phyloP scores from a whole-genome alignment of 495 filamentous ascomycete species.

The Hyaloscypha finlandica region DNA sequence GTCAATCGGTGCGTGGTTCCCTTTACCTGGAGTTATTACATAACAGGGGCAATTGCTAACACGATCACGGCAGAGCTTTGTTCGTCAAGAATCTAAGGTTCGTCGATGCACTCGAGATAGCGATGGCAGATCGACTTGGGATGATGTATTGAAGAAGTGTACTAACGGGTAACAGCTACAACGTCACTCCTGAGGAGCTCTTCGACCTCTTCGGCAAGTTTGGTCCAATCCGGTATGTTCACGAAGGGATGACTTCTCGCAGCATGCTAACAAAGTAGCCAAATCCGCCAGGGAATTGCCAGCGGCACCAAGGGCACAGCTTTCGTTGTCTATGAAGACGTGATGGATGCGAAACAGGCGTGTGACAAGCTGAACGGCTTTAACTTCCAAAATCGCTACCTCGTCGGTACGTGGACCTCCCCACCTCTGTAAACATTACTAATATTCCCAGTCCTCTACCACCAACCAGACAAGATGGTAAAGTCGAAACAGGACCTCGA shows the following conservation, averaged over 20 bases:
- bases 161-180: constrained; percentile 64
- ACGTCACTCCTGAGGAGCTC: constrained; percentile 90
- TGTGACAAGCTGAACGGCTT: constrained; percentile 99
- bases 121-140: constrained; percentile 10
- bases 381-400: constrained; percentile 99
- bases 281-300: constrained; percentile 97
- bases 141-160: not conserved
- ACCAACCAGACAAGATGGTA: constrained; percentile 95
- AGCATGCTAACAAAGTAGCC: constrained; percentile 50
- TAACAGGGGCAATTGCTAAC: constrained; percentile 28
- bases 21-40: constrained; percentile 18
- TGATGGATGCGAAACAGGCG: constrained; percentile 97
- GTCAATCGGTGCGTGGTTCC: constrained; percentile 77
- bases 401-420: constrained; percentile 76
- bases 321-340: constrained; percentile 99
- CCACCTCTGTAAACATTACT: not conserved
- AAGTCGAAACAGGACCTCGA: constrained; percentile 92
- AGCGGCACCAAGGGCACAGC: constrained; percentile 97
- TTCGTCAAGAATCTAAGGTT: constrained; percentile 98
- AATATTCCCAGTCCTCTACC: constrained; percentile 75
- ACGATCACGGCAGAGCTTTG: constrained; percentile 68
- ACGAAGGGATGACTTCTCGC: not conserved
- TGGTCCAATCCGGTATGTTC: constrained; percentile 81
- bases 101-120: constrained; percentile 7
- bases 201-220: constrained; percentile 96